phyloP scores from a whole-genome alignment of 352 stramenopile genomes.

The Globisporangium perplexum region DNA sequence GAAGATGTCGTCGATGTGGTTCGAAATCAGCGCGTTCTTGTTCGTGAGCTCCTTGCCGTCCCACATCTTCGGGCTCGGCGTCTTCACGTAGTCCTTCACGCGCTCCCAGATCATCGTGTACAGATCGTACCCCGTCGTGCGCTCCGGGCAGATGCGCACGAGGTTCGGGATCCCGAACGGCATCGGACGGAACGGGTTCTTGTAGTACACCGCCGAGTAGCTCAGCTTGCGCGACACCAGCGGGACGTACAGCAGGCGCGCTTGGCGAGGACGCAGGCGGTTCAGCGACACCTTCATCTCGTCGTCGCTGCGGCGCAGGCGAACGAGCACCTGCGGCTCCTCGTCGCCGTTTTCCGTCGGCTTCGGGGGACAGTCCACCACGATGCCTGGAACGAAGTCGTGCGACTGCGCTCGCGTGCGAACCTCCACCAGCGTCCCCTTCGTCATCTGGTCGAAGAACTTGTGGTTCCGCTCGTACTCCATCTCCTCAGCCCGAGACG shows the following conservation, averaged over 20 bases:
- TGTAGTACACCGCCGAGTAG: conserved; percentile 86
- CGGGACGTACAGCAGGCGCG: conserved; percentile 72
- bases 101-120: conserved; percentile 82
- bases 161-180: conserved; percentile 85
- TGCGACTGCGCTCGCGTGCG: conserved; percentile 59
- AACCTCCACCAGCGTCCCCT: conserved; percentile 69
- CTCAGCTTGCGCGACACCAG: conserved; percentile 81
- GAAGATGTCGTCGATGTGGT: conserved; percentile 81
- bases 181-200: conserved; percentile 83
- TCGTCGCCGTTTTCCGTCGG: conserved; percentile 34
- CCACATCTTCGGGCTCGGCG: conserved; percentile 35
- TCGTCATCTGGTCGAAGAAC: conserved; percentile 56
- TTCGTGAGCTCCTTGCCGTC: conserved; percentile 19
- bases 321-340: conserved; percentile 45
- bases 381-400: conserved; percentile 61
- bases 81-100: conserved; percentile 75
- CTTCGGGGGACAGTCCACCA: conserved; percentile 38
- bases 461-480: conserved; percentile 24
- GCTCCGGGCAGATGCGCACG: conserved; percentile 79
- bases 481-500: conserved; percentile 29
- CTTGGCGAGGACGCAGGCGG: conserved; percentile 59
- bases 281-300: conserved; percentile 67
- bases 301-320: conserved; percentile 60
- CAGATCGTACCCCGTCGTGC: conserved; percentile 71
- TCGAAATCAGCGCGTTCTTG: conserved; percentile 34